A percentile compares a stretch with the other conserved stretches of the same genome.
These are phyloP conservation scores for Calcarisporium arbuscula DNA, from an alignment of 2,329 filamentous ascomycete genomes.

Conservation along the genomic window DNA sequence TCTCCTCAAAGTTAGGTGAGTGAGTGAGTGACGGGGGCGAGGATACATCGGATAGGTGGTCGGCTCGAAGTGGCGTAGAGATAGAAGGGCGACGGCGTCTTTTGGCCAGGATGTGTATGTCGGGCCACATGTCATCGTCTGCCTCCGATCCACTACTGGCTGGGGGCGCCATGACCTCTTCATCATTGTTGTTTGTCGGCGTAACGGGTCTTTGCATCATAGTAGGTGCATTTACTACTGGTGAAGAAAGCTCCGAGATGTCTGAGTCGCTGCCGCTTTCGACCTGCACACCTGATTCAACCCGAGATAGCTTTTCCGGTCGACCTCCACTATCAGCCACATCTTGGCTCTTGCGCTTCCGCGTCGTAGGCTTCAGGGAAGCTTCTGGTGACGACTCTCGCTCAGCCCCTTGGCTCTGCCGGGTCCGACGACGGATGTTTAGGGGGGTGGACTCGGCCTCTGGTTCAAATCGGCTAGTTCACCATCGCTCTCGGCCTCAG, in stretches of 20 bases:
- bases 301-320: constrained; percentile 29
- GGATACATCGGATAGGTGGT: constrained; percentile 48
- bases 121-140: constrained; percentile 42
- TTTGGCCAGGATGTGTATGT: constrained; percentile 44
- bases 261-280: constrained; percentile 30
- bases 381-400: constrained; percentile 19
- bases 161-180: constrained; percentile 48
- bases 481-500: constrained; percentile 34
- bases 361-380: constrained; percentile 26
- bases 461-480: constrained; percentile 45
- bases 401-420: constrained; percentile 18
- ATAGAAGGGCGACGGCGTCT: constrained; percentile 33
- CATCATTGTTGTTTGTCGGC: constrained; percentile 38
- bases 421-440: constrained; percentile 35
- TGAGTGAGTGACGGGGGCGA: constrained; percentile 62
- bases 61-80: constrained; percentile 30
- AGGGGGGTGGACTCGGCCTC: constrained; percentile 65
- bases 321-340: constrained; percentile 29
- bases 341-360: constrained; percentile 53
- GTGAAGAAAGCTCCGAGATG: constrained; percentile 31
- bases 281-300: constrained; percentile 10
- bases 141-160: constrained; percentile 45
- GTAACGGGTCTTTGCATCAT: constrained; percentile 29
- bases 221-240: constrained; percentile 21
- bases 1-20: constrained; percentile 48